Percentiles rank a stretch among this genome's conserved stretches.
These are phyloP conservation scores for Mallotus japonicus DNA, from an alignment of 441 rosid species.

Conservation along the genomic window DNA sequence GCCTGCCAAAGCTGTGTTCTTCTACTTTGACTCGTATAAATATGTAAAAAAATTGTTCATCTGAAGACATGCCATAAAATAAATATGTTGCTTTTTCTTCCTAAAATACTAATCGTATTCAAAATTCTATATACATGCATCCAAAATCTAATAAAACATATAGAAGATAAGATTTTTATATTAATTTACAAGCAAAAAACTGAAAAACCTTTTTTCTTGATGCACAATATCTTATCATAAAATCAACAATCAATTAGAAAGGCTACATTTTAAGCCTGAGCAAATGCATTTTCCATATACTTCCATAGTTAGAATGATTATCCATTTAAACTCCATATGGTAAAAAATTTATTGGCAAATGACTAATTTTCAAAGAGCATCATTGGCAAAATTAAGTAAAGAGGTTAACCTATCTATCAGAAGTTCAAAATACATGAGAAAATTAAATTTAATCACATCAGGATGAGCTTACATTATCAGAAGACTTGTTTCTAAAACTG, in stretches of 20 bases:
- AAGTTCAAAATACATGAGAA: not conserved
- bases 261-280: not conserved
- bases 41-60: too few relatives aligned
- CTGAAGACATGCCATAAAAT: too few relatives aligned
- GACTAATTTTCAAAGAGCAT: not conserved
- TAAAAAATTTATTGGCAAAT: not conserved
- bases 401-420: not conserved
- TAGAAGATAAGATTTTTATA: not conserved
- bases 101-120: not conserved
- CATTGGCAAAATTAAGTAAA: conserved; percentile 1
- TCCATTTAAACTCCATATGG: not conserved
- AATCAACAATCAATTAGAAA: not conserved
- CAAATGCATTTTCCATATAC: not conserved
- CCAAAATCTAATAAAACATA: not conserved
- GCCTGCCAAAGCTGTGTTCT: not conserved
- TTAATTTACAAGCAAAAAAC: not conserved
- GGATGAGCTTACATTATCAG: conserved; percentile 59
- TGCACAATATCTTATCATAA: not conserved
- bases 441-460: not conserved
- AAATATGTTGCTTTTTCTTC: not conserved
- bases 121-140: not conserved
- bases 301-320: not conserved
- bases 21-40: too few relatives aligned
- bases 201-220: not conserved
- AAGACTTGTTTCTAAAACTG: conserved; percentile 55